Evolutionary conservation across 78 protist species (phyloP).

Genomic region (Planoprotostelium fungivorum): DNA sequence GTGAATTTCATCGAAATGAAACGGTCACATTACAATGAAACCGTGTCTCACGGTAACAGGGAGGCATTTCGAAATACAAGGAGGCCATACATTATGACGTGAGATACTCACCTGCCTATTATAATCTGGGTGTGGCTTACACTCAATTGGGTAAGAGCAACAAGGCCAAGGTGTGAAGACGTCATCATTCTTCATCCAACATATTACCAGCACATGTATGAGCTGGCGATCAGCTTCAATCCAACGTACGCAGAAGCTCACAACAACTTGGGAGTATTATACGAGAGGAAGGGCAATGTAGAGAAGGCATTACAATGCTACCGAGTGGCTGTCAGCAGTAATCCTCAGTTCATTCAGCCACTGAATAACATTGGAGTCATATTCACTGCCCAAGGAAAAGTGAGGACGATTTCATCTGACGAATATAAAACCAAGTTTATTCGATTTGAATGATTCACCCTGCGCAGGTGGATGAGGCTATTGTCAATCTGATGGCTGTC

Average conservation of each 20-base stretch:
- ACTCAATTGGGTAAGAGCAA: constrained; percentile 11
- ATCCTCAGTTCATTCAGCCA: constrained; percentile 35
- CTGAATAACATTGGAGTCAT: constrained; percentile 53
- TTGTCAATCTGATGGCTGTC: constrained; percentile 12
- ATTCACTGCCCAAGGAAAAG: constrained; percentile 36
- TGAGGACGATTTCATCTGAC: too few relatives aligned
- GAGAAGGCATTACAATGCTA: constrained; percentile 54
- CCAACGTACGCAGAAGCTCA: constrained; percentile 59
- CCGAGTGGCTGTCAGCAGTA: constrained; percentile 18
- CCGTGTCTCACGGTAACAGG: too few relatives aligned
- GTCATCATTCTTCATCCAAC: not conserved
- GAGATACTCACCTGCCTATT: constrained; percentile 49
- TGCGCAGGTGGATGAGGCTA: constrained; percentile 9
- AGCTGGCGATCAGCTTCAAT: constrained; percentile 48
- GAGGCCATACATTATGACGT: constrained; percentile 48
- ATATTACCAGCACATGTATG: constrained; percentile 19
- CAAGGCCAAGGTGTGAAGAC: constrained; percentile 20
- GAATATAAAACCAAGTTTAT: too few relatives aligned
- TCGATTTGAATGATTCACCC: too few relatives aligned
- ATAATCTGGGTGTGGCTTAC: constrained; percentile 68
- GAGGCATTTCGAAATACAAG: constrained; percentile 32
- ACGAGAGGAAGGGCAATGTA: constrained; percentile 19
- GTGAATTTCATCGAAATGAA: too few relatives aligned
- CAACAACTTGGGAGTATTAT: constrained; percentile 71
- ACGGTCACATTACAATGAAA: too few relatives aligned